phyloP scores from a whole-genome alignment of 164 flowering plant genomes.

The Vitis rupestris region DNA sequence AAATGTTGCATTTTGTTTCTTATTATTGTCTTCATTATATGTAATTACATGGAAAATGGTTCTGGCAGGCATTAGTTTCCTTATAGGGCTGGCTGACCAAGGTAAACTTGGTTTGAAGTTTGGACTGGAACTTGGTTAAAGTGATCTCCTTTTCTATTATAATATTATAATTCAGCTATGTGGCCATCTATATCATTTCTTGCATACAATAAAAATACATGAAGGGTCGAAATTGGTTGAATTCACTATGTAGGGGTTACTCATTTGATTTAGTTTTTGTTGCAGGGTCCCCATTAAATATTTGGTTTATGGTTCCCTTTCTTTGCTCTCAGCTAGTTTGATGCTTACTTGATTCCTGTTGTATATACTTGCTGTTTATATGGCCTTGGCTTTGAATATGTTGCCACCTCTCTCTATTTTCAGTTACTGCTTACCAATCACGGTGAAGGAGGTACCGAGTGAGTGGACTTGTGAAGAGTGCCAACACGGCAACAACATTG shows the following conservation, averaged over 20 bases:
- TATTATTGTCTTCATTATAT: no score
- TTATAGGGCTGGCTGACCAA: no score
- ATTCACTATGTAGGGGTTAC: no score
- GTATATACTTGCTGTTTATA: neutral
- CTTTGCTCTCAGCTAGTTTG: neutral
- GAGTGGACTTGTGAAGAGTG: conserved; percentile 37
- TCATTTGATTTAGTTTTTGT: neutral
- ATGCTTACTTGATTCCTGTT: no score
- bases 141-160: neutral
- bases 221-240: no score
- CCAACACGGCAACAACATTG: neutral
- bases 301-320: neutral
- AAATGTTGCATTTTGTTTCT: no score
- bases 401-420: conserved; percentile 2
- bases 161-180: neutral
- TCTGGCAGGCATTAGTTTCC: no score
- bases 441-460: conserved; percentile 1
- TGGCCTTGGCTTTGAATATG: neutral
- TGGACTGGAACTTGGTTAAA: neutral
- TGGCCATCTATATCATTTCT: no score
- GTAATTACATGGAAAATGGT: no score
- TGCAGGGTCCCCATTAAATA: neutral
- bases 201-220: no score
- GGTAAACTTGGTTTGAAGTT: neutral
- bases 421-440: conserved; percentile 34